Evolutionary conservation across 306 rosid genomes (phyloP).

Genomic region (Senna siamea): DNA sequence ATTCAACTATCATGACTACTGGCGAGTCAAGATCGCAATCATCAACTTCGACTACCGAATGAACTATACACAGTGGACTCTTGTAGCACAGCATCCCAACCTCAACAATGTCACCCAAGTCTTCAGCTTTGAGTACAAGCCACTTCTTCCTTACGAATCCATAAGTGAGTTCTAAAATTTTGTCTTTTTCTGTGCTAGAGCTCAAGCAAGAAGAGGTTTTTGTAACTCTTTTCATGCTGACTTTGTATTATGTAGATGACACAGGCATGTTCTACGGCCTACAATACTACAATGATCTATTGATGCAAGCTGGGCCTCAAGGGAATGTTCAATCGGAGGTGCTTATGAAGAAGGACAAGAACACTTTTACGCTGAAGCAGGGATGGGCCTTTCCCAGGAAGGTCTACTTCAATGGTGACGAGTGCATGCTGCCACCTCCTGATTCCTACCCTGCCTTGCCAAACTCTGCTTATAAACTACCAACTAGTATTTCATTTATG

Average conservation of each 20-base stretch:
- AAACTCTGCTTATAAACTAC: conserved; percentile 55
- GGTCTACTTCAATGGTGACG: conserved; percentile 90
- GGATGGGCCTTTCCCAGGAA: conserved; percentile 99
- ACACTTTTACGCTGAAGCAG: conserved; percentile 76
- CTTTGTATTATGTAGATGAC: conserved; percentile 68
- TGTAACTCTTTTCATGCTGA: not conserved
- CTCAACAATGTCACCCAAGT: conserved; percentile 92
- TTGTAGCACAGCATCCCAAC: conserved; percentile 87
- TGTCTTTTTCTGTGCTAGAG: not conserved
- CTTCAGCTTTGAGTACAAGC: conserved; percentile 84
- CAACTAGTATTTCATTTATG: conserved; percentile 30
- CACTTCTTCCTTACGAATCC: conserved; percentile 81
- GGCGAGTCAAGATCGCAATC: conserved; percentile 85
- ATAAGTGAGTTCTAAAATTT: conserved; percentile 60
- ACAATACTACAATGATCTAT: conserved; percentile 80
- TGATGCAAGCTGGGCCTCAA: conserved; percentile 87
- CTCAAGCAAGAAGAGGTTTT: conserved; percentile 7
- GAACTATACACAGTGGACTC: conserved; percentile 84
- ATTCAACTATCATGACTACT: conserved; percentile 77
- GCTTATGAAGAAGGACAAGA: conserved; percentile 73
- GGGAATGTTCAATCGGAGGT: conserved; percentile 93
- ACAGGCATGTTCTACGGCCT: conserved; percentile 95
- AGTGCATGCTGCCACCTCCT: conserved; percentile 90
- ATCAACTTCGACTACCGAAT: conserved; percentile 76
- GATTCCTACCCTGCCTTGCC: conserved; percentile 84